phyloP scores from a whole-genome alignment of 306 rosid species.

The Arachis hypogaea region DNA sequence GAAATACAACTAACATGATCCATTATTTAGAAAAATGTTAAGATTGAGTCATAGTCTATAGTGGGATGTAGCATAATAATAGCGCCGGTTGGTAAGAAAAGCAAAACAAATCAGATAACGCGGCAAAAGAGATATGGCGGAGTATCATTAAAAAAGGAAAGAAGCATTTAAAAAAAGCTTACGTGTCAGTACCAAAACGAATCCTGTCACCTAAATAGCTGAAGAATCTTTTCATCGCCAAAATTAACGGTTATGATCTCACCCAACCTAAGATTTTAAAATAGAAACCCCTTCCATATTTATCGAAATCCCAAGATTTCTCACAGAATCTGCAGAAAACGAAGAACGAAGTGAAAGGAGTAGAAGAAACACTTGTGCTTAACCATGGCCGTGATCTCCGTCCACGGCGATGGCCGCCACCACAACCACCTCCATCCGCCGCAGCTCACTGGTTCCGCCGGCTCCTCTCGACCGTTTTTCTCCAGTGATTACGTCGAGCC shows the following conservation, averaged over 20 bases:
- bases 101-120: not conserved
- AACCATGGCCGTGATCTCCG: slow-evolving; percentile 60
- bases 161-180: not conserved
- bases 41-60: too few relatives aligned
- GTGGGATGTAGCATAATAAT: too few relatives aligned
- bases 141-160: too few relatives aligned
- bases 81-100: too few relatives aligned
- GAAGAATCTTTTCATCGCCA: not conserved
- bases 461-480: slow-evolving; percentile 37
- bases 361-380: not conserved
- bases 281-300: not conserved
- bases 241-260: slow-evolving; percentile 14
- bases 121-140: not conserved
- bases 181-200: slow-evolving; percentile 24
- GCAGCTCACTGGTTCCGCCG: slow-evolving; percentile 41
- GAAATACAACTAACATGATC: too few relatives aligned
- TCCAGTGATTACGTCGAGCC: slow-evolving; percentile 37
- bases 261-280: not conserved
- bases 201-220: not conserved
- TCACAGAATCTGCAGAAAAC: not conserved
- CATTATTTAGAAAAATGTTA: too few relatives aligned
- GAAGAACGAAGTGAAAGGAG: not conserved
- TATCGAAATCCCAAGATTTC: not conserved
- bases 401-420: slow-evolving; percentile 67
- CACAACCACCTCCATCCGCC: slow-evolving; percentile 55